Conservation (phyloP, 2,329 filamentous ascomycete genomes). For the Pseudogymnoascus sp. region DNA sequence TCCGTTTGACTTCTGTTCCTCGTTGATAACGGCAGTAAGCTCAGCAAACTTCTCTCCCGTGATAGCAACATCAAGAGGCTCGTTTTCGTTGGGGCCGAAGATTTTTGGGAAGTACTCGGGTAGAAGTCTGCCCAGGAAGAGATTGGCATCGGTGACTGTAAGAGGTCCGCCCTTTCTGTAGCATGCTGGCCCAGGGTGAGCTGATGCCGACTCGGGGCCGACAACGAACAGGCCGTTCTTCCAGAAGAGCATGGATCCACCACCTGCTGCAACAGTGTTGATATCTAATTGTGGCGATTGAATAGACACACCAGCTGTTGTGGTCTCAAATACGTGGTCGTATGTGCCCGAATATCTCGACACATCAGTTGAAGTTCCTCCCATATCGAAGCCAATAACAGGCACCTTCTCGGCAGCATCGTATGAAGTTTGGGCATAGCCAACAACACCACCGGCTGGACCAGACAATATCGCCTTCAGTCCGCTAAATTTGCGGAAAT, state of each 20-base stretch:
- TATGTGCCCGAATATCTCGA: constrained; percentile 59
- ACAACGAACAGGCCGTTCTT: constrained; percentile 65
- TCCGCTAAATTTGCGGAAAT: constrained; percentile 53
- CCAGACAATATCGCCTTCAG: constrained; percentile 59
- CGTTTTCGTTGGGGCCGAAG: constrained; percentile 80
- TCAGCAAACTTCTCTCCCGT: constrained; percentile 68
- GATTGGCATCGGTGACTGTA: constrained; percentile 85
- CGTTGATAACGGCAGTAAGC: constrained; percentile 68
- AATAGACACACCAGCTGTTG: constrained; percentile 70
- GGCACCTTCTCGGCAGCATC: constrained; percentile 56
- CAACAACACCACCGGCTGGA: constrained; percentile 61
- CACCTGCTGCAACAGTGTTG: constrained; percentile 50
- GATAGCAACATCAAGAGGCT: constrained; percentile 67
- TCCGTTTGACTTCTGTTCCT: constrained; percentile 48
- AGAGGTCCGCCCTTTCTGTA: constrained; percentile 84
- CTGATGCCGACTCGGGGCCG: constrained; percentile 55
- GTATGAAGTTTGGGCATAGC: constrained; percentile 58
- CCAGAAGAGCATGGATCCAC: constrained; percentile 52
- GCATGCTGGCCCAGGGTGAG: constrained; percentile 86
- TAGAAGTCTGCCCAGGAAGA: constrained; percentile 73
- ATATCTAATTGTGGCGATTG: constrained; percentile 76
- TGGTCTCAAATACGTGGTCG: constrained; percentile 70
- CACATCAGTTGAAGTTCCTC: constrained; percentile 61
- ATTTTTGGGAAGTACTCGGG: constrained; percentile 92
- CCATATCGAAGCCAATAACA: constrained; percentile 66